Base-by-base conservation (phyloP, 2,329 filamentous ascomycete genomes). In the Tolypocladium sp. region DNA sequence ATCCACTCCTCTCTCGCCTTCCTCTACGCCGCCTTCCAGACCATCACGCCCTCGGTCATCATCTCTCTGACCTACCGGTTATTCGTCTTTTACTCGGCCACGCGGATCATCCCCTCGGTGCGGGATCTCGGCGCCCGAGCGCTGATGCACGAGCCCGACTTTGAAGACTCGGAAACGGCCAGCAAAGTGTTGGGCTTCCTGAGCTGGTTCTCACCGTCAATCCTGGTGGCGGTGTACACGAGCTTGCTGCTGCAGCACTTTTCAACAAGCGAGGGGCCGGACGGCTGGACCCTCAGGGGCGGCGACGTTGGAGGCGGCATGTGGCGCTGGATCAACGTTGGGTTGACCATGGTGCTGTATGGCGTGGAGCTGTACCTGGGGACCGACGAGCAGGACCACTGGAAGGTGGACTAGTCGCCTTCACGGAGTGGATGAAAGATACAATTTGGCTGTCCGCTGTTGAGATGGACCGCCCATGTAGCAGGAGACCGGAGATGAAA, bases 241-340 rank as follows among this genome's bases (percentile, higher is more conserved):
- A 97, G 92, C 73, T 77, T 99, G 56, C 77, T 99, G 40, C 88
- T 97, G 78, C 94, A 97, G 72, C 94, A 99, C 73, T 97, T 99
- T 69, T 90, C 91, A 6, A 88, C 89, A 13, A 88, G 81, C 57
- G 84, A 88, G 62, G 85, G 84, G 2, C 82, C 83, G 2, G 84
- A 83, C 58, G 84, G 92, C 79, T 97, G 92, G 92, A 92, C 88
- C 2, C 86, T 90, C 57, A 87, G 92, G 67, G 90, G 91, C 20
- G 91, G 89, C 7, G 90, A 92, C 66, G 72, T 71, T 15, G 92
- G 91, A 15, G 91, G 92, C 22, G 95, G 94, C 69, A 82, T 90
- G 22, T 96, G 91, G 90, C 83, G 92, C 58, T 97, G 94, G 94
- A 83, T 94, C 66, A 99, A 99, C 66, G 81, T 97, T 49, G 90